Percentiles rank a stretch among this genome's conserved stretches.
Conservation (phyloP, 345 rosid species). For the Mangifera indica region DNA sequence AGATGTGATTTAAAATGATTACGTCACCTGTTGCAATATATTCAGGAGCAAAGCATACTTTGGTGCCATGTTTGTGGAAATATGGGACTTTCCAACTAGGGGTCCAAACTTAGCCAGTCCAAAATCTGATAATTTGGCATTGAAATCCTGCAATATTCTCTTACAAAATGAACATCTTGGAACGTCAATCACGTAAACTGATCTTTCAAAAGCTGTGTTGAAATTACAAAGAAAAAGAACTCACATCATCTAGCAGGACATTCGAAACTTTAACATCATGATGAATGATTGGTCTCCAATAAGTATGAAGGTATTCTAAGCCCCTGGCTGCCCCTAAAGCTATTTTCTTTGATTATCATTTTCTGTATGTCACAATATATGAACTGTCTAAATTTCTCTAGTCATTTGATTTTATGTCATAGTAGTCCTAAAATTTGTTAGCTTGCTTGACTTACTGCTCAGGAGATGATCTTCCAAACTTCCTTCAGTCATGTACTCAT, state of each 20-base stretch:
- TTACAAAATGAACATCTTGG: conserved; percentile 6
- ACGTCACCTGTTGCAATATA: too few relatives aligned
- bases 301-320: conserved; percentile 41
- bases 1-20: too few relatives aligned
- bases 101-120: too few relatives aligned
- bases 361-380: conserved; percentile 21
- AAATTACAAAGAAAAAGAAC: conserved; percentile 9
- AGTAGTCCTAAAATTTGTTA: not conserved
- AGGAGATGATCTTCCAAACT: conserved; percentile 47
- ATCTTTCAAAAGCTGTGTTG: not conserved
- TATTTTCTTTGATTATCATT: conserved; percentile 31
- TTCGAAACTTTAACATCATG: conserved; percentile 53
- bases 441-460: conserved; percentile 25
- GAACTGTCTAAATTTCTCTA: not conserved
- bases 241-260: conserved; percentile 36
- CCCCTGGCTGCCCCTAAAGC: conserved; percentile 51
- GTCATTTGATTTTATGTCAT: not conserved
- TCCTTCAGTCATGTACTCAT: conserved; percentile 45
- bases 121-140: too few relatives aligned
- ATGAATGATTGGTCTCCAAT: conserved; percentile 37
- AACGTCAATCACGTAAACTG: not conserved
- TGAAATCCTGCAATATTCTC: conserved; percentile 38
- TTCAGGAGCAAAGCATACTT: too few relatives aligned
- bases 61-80: too few relatives aligned
- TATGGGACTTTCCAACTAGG: too few relatives aligned